Evolutionary conservation across 208 protist species (phyloP), one percentile per base, ranked within the genome.

Genomic region (Phytomonas serpens): DNA sequence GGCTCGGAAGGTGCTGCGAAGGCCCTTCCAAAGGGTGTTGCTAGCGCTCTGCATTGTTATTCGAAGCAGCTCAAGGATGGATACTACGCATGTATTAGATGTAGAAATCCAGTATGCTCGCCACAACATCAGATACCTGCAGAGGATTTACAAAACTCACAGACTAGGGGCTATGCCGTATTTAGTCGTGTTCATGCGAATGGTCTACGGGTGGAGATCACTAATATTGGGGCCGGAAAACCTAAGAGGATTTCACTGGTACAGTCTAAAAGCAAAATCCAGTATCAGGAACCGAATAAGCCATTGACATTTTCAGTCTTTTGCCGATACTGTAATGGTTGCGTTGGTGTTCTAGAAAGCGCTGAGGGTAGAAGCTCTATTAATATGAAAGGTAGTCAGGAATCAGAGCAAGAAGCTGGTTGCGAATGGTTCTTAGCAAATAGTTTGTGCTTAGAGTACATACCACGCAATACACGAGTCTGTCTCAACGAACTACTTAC

Each of bases 41-140:
- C 68, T 11, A 4, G 19, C 4, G n/a, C 61, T 4, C n/a, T 78
- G 38, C 85, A 90, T 74, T 65, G 68, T 57, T 83, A 83, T 63
- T 6, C 2, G 10, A 42, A 61, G 33, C 77, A 77, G 67, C 80
- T 83, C 52, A 69, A 65, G 30, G 63, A 74, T 33, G 87, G 90
- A 47, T 92, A 88, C 72, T 95, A 91, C 70, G 84, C 81, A 1
- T 95, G 90, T 72, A 73, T 89, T 64, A 87, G 90, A 31, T 95
- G 90, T 63, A 36, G 64, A 23, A 80, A 81, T 11, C 90, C 90
- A 32, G 31, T 93, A 11, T 88, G 85, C 64, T 64, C 65, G 1
- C 87, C 88, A n/a, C 30, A 10, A 9, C 73, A 83, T 61, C 89
- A 94, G 52, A 71, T 94, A 4, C 33, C 86, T 14, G 72, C 76